phyloP scores from a whole-genome alignment of 2,329 filamentous ascomycete species.

The Fusarium sp. region DNA sequence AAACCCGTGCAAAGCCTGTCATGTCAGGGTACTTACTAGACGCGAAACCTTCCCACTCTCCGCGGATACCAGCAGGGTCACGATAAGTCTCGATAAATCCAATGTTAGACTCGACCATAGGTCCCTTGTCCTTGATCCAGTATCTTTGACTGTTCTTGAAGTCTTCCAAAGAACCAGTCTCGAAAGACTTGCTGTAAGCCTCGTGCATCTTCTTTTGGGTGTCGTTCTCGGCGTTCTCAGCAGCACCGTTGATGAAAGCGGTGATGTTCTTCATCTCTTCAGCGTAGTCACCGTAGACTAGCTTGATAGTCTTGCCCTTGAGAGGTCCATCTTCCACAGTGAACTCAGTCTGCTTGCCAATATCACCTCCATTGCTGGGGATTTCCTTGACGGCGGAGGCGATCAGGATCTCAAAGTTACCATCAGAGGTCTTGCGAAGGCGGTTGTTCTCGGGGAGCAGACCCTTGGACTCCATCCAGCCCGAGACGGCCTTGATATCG shows the following conservation, averaged over 20 bases:
- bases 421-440: slow-evolving; percentile 72
- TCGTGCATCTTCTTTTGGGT: slow-evolving; percentile 78
- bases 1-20: neutral
- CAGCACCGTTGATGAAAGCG: slow-evolving; percentile 74
- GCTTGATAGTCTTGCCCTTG: slow-evolving; percentile 73
- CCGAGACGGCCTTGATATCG: slow-evolving; percentile 78
- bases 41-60: slow-evolving; percentile 88
- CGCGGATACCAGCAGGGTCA: slow-evolving; percentile 82
- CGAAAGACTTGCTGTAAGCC: slow-evolving; percentile 80
- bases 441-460: slow-evolving; percentile 82
- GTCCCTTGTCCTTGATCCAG: slow-evolving; percentile 87
- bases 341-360: slow-evolving; percentile 73
- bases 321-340: slow-evolving; percentile 68
- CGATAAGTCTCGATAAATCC: slow-evolving; percentile 89
- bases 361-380: slow-evolving; percentile 73
- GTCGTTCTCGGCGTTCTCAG: slow-evolving; percentile 76
- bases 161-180: slow-evolving; percentile 76
- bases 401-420: slow-evolving; percentile 78
- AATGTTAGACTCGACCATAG: slow-evolving; percentile 82
- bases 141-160: slow-evolving; percentile 84
- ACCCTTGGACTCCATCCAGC: slow-evolving; percentile 77
- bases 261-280: slow-evolving; percentile 77
- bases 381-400: slow-evolving; percentile 72
- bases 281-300: slow-evolving; percentile 80
- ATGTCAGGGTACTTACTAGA: slow-evolving; percentile 57